Conservation (phyloP, 768 basidiomycete genomes). For the Leucogyrophana mollusca region DNA sequence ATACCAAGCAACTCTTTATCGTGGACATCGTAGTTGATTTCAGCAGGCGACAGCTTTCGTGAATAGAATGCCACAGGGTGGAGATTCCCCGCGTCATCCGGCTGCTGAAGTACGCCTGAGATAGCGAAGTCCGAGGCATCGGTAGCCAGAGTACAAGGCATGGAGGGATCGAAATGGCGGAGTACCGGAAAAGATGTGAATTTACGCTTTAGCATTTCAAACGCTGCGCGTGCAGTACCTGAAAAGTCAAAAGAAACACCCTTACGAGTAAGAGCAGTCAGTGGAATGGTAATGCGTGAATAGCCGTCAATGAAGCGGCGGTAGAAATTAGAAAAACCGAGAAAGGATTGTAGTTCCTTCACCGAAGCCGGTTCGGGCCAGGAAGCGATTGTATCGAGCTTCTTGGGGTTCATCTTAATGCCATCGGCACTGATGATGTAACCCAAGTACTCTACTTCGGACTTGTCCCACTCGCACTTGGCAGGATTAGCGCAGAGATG, state of each 20-base stretch:
- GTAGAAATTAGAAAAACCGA: constrained; percentile 48
- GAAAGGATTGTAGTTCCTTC: constrained; percentile 37
- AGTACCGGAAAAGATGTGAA: background rate
- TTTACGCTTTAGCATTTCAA: constrained; percentile 17
- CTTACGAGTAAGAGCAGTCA: constrained; percentile 29
- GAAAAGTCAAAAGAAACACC: constrained; percentile 18
- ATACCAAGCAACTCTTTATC: constrained; percentile 19
- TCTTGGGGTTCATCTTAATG: constrained; percentile 42
- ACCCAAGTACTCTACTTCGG: constrained; percentile 33
- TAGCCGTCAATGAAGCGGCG: constrained; percentile 38
- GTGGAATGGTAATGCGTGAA: constrained; percentile 28
- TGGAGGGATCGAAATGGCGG: background rate
- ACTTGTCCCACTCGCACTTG: constrained; percentile 33
- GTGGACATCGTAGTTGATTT: constrained; percentile 41
- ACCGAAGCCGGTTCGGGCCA: constrained; percentile 36
- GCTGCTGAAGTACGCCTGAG: background rate
- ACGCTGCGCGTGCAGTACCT: constrained; percentile 14
- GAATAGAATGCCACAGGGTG: constrained; percentile 33
- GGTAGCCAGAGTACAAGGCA: background rate
- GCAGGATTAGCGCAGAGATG: constrained; percentile 33
- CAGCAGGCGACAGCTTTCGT: constrained; percentile 21
- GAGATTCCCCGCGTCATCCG: constrained; percentile 5
- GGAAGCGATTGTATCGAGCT: constrained; percentile 33
- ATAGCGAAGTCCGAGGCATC: constrained; percentile 4
- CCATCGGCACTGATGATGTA: constrained; percentile 35